Base-by-base conservation (phyloP, 768 basidiomycete genomes). In the Boletus pseudopeckii region DNA sequence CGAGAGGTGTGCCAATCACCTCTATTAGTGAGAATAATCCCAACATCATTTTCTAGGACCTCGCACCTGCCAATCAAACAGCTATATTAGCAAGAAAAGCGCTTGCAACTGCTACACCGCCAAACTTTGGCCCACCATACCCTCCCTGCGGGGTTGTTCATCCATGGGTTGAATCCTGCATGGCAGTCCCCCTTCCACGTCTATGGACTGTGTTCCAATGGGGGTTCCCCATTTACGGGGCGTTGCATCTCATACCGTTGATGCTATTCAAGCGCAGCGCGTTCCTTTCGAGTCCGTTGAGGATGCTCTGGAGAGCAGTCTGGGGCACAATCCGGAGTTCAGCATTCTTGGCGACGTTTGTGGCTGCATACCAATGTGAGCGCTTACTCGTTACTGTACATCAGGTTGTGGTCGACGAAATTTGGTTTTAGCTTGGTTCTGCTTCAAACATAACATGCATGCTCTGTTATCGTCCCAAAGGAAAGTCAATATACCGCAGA, bases 201-300 rank as follows among this genome's bases (percentile, higher is more conserved):
- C 89, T 94, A 71, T 78, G 86, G 60, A 74, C 80, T 17, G 93
- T 97, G 7, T 89, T 87, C 68, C 82, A 80, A 72, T 95, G 81
- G 88, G 92, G 90, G 73, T 68, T 88, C 41, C 88, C 84, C 4
- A 82, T 87, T 38, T 98, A 98, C 62, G 86, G 90, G 20, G 93
- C 92, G 0, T 72, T 98, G 32, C 96, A 98, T 68, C 80, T 97
- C 54, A 81, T 97, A 28, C 95, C 96, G 1, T 79, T 86, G 44
- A 73, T 98, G 11, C 73, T 97, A 5, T 92, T 98, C 71, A 90
- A 91, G 61, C 76, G 87, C 37, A 76, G 79, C 24, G 71, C 75
- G 0, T 89, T 96, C 66, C 63, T 79, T 45, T 75, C 79, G 40
- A 81, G 85, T 60, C 94, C 94, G 0, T 68, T 77, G 20, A 74